Evolutionary conservation across 2,329 filamentous ascomycete species (phyloP), one percentile per base, ranked within the genome.

Genomic region (Pseudopithomyces chartarum): DNA sequence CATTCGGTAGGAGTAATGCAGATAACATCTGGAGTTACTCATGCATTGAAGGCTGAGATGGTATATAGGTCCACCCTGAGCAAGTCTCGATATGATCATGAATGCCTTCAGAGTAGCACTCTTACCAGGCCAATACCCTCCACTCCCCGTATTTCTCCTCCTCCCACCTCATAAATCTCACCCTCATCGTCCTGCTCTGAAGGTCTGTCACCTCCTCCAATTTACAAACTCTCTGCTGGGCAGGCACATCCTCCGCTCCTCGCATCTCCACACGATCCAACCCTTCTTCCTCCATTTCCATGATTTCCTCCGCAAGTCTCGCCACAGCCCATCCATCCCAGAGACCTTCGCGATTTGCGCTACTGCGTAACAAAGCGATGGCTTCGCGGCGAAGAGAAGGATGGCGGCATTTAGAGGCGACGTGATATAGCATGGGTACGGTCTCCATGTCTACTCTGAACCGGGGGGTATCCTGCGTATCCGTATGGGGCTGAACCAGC

Each of bases 241-340:
- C 23, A 17, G 47, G 33, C 23, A 56, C 34, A 42, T 33, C 19
- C 2, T 26, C 45, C 17, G 36, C 32, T 20, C 36, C 54, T 11
- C 38, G 20, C 8, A 23, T 26, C 12, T 43, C 43, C 13, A 34
- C 42, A 11, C 7, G 12, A 7, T 36, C 32, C 19, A 52, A 11
- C 2, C 54, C 48, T 15, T 52, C 54, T 23, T 56, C 54, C 22
- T 56, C 54, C 23, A 52, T 19, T 2, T 17, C n/a, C 17, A 56
- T 43, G 19, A 56, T 34, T 17, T 52, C 48, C 19, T 52, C 43
- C 4, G 34, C 32, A 2, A 56, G 34, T 17, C 32, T 29, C 17
- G 48, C 54, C 6, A 40, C n/a, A 17, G 54, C 54, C 38, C 23
- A 26, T 5, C 54, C 48, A 32, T 61, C 59, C 56, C 56, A 61